These are phyloP conservation scores for Wickerhamiella infanticola DNA, from an alignment of 1,139 yeast species.

Conservation along the genomic window DNA sequence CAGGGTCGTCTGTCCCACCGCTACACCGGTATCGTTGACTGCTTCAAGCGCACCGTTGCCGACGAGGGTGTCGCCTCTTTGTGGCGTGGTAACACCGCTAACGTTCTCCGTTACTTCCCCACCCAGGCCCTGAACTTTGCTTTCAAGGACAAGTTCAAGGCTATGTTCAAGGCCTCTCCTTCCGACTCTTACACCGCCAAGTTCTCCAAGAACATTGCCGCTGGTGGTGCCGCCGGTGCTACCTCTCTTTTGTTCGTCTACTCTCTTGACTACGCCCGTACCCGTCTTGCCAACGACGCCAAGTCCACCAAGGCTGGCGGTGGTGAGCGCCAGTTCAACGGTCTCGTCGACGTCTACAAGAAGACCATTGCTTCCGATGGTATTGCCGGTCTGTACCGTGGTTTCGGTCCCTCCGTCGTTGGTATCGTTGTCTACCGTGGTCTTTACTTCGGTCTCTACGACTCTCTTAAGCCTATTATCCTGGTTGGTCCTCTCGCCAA, in stretches of 20 bases:
- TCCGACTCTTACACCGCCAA: slow-evolving; percentile 50
- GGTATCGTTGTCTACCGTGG: slow-evolving; percentile 77
- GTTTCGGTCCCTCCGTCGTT: slow-evolving; percentile 68
- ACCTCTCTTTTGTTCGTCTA: slow-evolving; percentile 58
- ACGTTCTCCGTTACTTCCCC: slow-evolving; percentile 74
- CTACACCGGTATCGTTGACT: slow-evolving; percentile 55
- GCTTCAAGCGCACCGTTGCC: slow-evolving; percentile 57
- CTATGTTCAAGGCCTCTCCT: slow-evolving; percentile 62
- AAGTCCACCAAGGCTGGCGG: slow-evolving; percentile 47
- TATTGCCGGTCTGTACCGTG: slow-evolving; percentile 70
- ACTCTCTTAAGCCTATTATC: slow-evolving; percentile 62
- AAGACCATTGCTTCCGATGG: slow-evolving; percentile 65
- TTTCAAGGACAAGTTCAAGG: slow-evolving; percentile 71
- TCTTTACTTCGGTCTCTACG: slow-evolving; percentile 69
- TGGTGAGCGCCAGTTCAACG: slow-evolving; percentile 67
- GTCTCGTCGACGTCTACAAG: slow-evolving; percentile 62
- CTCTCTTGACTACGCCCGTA: slow-evolving; percentile 72
- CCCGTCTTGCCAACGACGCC: slow-evolving; percentile 74
- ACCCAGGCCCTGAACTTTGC: slow-evolving; percentile 76
- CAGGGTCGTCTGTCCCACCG: slow-evolving; percentile 56
- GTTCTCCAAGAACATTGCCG: slow-evolving; percentile 69
- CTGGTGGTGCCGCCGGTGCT: slow-evolving; percentile 79
- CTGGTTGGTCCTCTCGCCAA: slow-evolving; percentile 60
- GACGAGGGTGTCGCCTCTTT: slow-evolving; percentile 57
- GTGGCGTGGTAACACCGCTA: slow-evolving; percentile 82